phyloP scores from a whole-genome alignment of 306 rosid species.

The Acacia melanoxylon region DNA sequence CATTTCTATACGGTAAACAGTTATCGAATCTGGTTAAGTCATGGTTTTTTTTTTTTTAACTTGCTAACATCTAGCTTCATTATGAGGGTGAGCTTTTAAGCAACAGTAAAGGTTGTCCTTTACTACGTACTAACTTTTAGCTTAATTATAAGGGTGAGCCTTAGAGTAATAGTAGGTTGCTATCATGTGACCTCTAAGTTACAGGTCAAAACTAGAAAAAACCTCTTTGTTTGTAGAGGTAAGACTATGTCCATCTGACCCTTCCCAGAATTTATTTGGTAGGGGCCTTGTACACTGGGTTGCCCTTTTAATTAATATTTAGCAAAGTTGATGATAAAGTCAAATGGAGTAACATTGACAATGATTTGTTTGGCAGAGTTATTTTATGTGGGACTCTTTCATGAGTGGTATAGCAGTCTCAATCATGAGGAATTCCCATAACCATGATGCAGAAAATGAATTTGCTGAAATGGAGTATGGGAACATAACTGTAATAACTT shows the following conservation, averaged over 20 bases:
- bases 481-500: constrained; percentile 83
- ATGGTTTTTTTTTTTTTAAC: not conserved
- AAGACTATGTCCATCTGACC: no score
- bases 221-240: no score
- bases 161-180: no score
- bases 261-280: accelerated
- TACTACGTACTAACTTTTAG: no score
- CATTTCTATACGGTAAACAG: constrained; percentile 67
- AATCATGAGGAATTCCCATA: constrained; percentile 64
- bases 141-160: no score
- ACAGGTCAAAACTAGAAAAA: no score
- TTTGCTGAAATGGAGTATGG: constrained; percentile 83
- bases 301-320: not conserved
- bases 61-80: not conserved
- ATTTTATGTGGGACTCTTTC: constrained; percentile 95
- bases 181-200: no score
- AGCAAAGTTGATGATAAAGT: not conserved
- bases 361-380: constrained; percentile 59
- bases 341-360: constrained; percentile 16
- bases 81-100: no score
- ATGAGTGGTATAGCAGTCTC: constrained; percentile 80
- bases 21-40: not conserved
- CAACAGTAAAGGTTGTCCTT: no score
- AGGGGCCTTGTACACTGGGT: no score
- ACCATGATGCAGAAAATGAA: constrained; percentile 60